phyloP scores from a whole-genome alignment of 2,329 filamentous ascomycete species.

The Neoscytalidium dimidiatum region DNA sequence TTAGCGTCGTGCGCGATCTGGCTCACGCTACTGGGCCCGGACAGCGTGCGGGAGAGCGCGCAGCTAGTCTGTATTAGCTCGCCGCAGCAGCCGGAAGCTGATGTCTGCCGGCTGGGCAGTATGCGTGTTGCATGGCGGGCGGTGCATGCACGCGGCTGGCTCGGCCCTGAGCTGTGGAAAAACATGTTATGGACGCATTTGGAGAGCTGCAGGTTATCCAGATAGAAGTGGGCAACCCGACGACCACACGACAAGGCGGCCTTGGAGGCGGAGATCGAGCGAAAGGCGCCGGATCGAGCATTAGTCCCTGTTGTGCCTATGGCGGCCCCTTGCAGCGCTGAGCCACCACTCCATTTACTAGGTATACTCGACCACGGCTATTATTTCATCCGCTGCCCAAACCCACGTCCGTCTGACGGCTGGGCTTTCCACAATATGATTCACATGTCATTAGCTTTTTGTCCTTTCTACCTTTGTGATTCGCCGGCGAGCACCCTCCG shows the following conservation, averaged over 20 bases:
- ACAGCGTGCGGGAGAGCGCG: not conserved
- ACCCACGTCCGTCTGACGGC: not conserved
- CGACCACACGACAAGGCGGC: not conserved
- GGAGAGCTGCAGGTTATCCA: not conserved
- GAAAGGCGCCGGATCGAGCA: slow-evolving; percentile 2
- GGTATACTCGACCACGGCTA: slow-evolving; percentile 7
- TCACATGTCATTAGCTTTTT: slow-evolving; percentile 18
- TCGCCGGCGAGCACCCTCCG: not conserved
- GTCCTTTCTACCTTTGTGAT: slow-evolving; percentile 14
- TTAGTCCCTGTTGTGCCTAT: not conserved
- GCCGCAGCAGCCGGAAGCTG: not conserved
- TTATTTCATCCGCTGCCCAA: slow-evolving; percentile 11
- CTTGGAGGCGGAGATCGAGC: not conserved
- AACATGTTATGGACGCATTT: not conserved
- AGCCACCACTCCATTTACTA: slow-evolving; percentile 3
- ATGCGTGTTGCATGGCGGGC: not conserved
- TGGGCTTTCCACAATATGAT: not conserved
- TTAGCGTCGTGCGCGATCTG: slow-evolving; percentile 14
- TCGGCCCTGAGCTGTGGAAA: not conserved
- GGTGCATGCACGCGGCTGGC: not conserved
- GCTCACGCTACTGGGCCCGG: slow-evolving; percentile 8
- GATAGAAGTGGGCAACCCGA: not conserved
- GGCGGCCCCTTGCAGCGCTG: slow-evolving; percentile 13
- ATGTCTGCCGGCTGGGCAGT: not conserved
- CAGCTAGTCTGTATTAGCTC: slow-evolving; percentile 7